phyloP scores from a whole-genome alignment of 2,329 filamentous ascomycete genomes.

The Beauveria caledonica region DNA sequence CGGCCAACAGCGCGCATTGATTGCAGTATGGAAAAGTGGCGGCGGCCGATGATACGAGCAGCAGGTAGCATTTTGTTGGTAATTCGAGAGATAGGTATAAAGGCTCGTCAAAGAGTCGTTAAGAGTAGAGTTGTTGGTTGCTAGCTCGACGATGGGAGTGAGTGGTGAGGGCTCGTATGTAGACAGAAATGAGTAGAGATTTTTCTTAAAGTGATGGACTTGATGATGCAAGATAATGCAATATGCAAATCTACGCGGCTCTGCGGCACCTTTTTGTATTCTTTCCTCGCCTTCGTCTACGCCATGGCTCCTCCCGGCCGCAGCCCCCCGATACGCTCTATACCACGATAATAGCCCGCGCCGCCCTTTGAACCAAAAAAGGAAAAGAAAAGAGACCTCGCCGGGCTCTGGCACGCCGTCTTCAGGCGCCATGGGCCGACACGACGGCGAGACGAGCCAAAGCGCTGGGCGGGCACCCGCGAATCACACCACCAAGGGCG shows the following conservation, averaged over 20 bases:
- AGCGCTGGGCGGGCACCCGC: background rate
- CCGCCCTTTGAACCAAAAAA: too few species aligned
- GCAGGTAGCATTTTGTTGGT: slow-evolving; percentile 16
- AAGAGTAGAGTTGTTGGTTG: slow-evolving; percentile 11
- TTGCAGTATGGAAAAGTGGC: slow-evolving; percentile 27
- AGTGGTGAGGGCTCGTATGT: slow-evolving; percentile 5
- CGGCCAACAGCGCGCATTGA: slow-evolving; percentile 26
- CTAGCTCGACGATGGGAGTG: slow-evolving; percentile 10
- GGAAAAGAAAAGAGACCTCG: background rate
- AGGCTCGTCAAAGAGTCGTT: slow-evolving; percentile 11
- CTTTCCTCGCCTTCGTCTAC: background rate
- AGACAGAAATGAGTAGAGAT: slow-evolving; percentile 10
- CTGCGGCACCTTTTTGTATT: background rate
- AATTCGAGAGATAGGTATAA: background rate
- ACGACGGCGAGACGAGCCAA: background rate
- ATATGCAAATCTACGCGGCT: background rate
- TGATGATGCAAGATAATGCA: slow-evolving; percentile 6
- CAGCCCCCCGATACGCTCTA: background rate
- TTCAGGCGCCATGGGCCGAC: background rate
- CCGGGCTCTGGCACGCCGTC: background rate
- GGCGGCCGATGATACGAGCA: slow-evolving; percentile 22
- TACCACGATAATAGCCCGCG: too few species aligned
- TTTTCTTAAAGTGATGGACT: background rate
- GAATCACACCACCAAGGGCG: slow-evolving; percentile 7
- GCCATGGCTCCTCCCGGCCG: background rate